Base-by-base conservation (phyloP, 2,329 filamentous ascomycete genomes). In the Grosmannia huntii region DNA sequence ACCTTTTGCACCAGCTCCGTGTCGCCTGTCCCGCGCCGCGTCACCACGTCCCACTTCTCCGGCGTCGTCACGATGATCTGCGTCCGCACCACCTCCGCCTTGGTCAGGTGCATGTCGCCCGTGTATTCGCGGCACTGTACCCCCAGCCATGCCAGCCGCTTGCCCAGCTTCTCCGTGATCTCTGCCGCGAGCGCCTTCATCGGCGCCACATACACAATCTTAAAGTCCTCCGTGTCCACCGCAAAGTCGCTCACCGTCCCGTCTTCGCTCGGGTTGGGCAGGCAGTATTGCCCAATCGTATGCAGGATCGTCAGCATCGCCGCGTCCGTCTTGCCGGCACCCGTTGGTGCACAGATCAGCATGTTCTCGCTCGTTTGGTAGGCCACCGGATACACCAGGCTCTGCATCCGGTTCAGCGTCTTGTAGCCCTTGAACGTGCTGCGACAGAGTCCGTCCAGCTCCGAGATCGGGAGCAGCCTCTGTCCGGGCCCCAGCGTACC, bases 11-110 rank as follows among this genome's bases (percentile, higher is more conserved):
- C 95, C 3, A 99, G 81, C 68, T 97, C 94, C 0, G 94, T 97
- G 68, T 99, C 94, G 19, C 95, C 94, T 1, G 91, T 97, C 59
- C 92, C 95, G 72, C 97, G 99, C 61, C 94, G 82, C 3, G 94
- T 99, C 5, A 99, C 89, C 0, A 99, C 94, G 69, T 99, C 94
- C 95, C 95, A 99, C 72, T 99, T 99, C 73, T 99, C 94, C 41
- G 94, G 94, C 0, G 94, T 99, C 0, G 95, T 99, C 55, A 99
- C 94, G 60, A 99, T 96, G 64, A 99, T 94, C 68, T 99, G 94
- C 0, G 94, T 99, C 62, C 91, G 86, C 19, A 96, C 81, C 61
- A 99, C 96, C 71, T 99, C 95, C 2, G 89, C 81, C 71, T 99
- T 99, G 54, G 92, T 96, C 59, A 99, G 80, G 68, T 99, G 94